Conservation (phyloP, 768 basidiomycete genomes). For the Tricholoma hemisulphureum region DNA sequence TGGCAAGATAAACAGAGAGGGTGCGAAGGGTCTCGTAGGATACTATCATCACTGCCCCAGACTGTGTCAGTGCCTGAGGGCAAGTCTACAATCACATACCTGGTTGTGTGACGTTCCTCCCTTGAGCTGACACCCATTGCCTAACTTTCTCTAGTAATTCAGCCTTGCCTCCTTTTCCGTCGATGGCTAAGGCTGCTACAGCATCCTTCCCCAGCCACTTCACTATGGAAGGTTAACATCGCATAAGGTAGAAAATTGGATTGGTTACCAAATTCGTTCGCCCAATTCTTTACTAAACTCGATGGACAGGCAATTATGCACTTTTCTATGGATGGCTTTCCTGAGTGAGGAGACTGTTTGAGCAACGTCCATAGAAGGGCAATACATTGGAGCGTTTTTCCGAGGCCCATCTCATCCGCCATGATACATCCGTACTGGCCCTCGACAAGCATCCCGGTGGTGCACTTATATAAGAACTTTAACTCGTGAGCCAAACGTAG, state of each 20-base stretch:
- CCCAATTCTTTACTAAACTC: constrained; percentile 98
- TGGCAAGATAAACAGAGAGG: constrained; percentile 70
- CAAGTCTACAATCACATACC: constrained; percentile 44
- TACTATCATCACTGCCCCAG: constrained; percentile 87
- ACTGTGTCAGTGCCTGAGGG: not conserved
- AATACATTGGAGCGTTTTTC: constrained; percentile 96
- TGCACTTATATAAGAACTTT: constrained; percentile 93
- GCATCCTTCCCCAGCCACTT: constrained; percentile 95
- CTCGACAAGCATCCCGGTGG: constrained; percentile 89
- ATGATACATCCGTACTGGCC: constrained; percentile 96
- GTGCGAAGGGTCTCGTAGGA: constrained; percentile 95
- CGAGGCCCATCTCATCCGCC: constrained; percentile 99
- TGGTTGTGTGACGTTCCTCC: constrained; percentile 88
- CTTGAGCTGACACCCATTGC: constrained; percentile 86
- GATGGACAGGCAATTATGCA: constrained; percentile 97
- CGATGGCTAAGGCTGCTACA: constrained; percentile 80
- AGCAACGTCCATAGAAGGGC: constrained; percentile 92
- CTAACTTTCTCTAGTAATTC: constrained; percentile 77
- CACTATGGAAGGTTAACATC: constrained; percentile 41
- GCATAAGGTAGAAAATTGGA: not conserved
- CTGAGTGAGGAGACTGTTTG: constrained; percentile 89
- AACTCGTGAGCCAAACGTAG: constrained; percentile 3
- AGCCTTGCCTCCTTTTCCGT: constrained; percentile 87
- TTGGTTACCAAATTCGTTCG: constrained; percentile 84
- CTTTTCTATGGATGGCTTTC: constrained; percentile 90